These are phyloP conservation scores for Apiospora aurea DNA, from an alignment of 2,329 filamentous ascomycete species.

Conservation along the genomic window DNA sequence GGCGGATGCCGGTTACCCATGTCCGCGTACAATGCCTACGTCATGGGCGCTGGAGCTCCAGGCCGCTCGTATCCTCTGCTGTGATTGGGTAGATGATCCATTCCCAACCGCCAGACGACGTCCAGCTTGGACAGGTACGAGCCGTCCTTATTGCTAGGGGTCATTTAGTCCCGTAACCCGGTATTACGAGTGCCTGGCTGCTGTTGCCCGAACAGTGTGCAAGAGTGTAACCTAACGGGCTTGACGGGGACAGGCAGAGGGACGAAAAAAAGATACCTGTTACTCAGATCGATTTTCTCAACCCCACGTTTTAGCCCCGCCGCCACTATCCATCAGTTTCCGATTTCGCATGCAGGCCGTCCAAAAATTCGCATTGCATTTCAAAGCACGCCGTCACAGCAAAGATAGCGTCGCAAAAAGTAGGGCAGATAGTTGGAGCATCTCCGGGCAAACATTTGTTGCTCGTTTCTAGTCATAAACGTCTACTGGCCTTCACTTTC, in stretches of 20 bases:
- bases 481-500: not conserved
- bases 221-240: not conserved
- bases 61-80: not conserved
- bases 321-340: slow-evolving; percentile 17
- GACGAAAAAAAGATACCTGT: not conserved
- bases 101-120: not conserved
- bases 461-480: not conserved
- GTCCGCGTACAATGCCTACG: slow-evolving; percentile 2
- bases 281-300: not conserved
- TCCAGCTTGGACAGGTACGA: not conserved
- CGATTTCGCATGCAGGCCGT: slow-evolving; percentile 27
- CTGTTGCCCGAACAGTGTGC: not conserved
- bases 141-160: not conserved
- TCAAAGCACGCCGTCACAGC: slow-evolving; percentile 27
- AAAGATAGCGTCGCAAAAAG: slow-evolving; percentile 13
- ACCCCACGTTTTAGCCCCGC: slow-evolving; percentile 22
- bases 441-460: not conserved
- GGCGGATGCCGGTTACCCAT: slow-evolving; percentile 8
- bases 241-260: not conserved
- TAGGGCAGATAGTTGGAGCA: not conserved
- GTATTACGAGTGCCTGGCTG: not conserved
- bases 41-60: slow-evolving; percentile 7
- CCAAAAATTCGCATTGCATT: slow-evolving; percentile 30
- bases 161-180: not conserved
- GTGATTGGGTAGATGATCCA: not conserved